These are phyloP conservation scores for Aspergillus phoenicis DNA, from an alignment of 2,329 filamentous ascomycete genomes.

Conservation along the genomic window DNA sequence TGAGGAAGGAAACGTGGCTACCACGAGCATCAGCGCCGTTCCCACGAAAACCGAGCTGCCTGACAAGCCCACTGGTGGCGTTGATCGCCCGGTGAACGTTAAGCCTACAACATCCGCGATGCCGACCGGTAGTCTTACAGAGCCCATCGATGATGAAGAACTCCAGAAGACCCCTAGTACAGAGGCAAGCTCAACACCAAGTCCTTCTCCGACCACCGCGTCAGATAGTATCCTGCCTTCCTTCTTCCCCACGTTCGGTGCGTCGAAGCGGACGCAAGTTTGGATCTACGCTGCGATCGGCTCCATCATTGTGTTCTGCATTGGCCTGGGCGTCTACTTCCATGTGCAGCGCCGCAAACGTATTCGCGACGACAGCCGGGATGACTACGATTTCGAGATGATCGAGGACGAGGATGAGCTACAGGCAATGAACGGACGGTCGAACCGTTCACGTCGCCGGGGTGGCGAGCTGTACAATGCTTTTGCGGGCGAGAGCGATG, in stretches of 20 bases:
- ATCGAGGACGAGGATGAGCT: slow-evolving; percentile 75
- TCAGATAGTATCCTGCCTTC: slow-evolving; percentile 70
- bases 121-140: slow-evolving; percentile 24
- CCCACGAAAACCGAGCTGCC: slow-evolving; percentile 50
- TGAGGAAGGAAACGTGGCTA: slow-evolving; percentile 61
- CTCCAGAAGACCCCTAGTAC: slow-evolving; percentile 31
- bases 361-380: slow-evolving; percentile 71
- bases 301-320: slow-evolving; percentile 84
- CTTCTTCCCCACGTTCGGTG: slow-evolving; percentile 86
- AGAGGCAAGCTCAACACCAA: slow-evolving; percentile 31
- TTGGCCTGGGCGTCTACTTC: slow-evolving; percentile 77
- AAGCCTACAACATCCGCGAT: slow-evolving; percentile 52
- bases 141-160: background rate
- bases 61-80: slow-evolving; percentile 62
- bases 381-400: slow-evolving; percentile 93
- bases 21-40: slow-evolving; percentile 61
- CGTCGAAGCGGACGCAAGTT: slow-evolving; percentile 80
- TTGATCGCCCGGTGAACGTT: slow-evolving; percentile 64
- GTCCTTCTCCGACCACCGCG: slow-evolving; percentile 38
- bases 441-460: slow-evolving; percentile 54
- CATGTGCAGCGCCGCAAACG: slow-evolving; percentile 76
- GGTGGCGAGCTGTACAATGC: slow-evolving; percentile 96
- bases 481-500: slow-evolving; percentile 90
- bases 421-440: slow-evolving; percentile 51
- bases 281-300: slow-evolving; percentile 90